Evolutionary conservation across 2,329 filamentous ascomycete genomes (phyloP), one percentile per base, ranked within the genome.

Genomic region (Neofusicoccum sp.): DNA sequence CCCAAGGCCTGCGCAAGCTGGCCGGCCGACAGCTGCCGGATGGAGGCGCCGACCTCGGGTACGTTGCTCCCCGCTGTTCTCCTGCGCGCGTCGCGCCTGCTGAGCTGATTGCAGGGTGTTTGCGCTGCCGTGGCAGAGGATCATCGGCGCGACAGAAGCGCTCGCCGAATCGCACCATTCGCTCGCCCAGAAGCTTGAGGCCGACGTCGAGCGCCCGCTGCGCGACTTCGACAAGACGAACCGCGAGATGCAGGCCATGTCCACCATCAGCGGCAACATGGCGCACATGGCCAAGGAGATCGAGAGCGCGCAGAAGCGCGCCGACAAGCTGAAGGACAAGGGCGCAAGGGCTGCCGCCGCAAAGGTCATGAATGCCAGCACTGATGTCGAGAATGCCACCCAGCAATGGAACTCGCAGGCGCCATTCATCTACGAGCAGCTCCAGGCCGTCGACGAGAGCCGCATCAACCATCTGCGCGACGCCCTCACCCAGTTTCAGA

Each of bases 381-480:
- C 85, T 16, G 88, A 87, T 65, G 84, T 96, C 44, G 90, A 96
- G 65, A 86, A 86, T 63, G 89, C 91, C n/a, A 85, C 82, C 45
- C 84, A 88, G 65, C 89, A 96, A 72, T 99, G 95, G 95, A 88
- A 96, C 60, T 92, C 91, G 0, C 92, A 96, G 74, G 91, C 95
- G 12, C 95, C 95, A 1, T 98, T 91, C 75, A 89, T 97, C 63
- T 97, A 96, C 71, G 95, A 99, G 76, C 89, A 88, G 63, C 84
- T 99, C 28, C 95, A 99, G 73, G 89, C 90, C 5, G 80, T 96
- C 33, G 95, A 99, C 71, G 95, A 99, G 78, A 88, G 85, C 67
- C 86, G 95, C 60, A 80, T 96, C 66, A 96, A 97, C 74, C 89
- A 96, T 70, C 81, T 99, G 62, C 89, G 93, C 63, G 93, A 98